Base-by-base conservation (phyloP, 1,139 yeast genomes). In the Protomyces gravidus region DNA sequence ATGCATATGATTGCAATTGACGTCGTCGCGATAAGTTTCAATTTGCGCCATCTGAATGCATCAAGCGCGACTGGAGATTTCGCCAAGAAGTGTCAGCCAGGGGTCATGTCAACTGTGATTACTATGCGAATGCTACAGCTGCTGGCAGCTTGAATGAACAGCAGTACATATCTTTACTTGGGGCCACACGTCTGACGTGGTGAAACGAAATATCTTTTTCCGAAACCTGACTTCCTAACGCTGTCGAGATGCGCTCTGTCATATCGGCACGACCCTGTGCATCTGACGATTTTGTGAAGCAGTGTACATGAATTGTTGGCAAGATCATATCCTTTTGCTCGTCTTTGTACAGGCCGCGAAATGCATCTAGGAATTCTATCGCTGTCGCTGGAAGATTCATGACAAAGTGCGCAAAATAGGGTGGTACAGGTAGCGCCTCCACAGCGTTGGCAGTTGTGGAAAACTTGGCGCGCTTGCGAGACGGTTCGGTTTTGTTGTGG, bases 351-450 rank as follows among this genome's bases (percentile, higher is more conserved):
- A 26, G 69, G 66, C 64, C 73, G 2, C 68, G 68, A 62, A 72
- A 71, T 2, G 70, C 69, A 42, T 62, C 67, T 74, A 92, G 75
- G 68, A 94, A 94, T n/a, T 85, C 83, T 28, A 92, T 76, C 0
- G 98, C 97, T 46, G 89, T 79, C 68, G 89, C 98, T 1, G 99
- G 99, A 60, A 94, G 77, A 70, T 94, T 94, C 98, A 94, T 92
- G 9, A 89, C 96, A 68, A 82, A 94, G 69, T 90, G 89, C 47
- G 80, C 73, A 65, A 82, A 78, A 65, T 76, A 79, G 32, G 72
- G 73, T 0, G 97, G 97, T 2, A 89, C 47, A 11, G 9, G 26
- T n/a, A 23, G 32, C 3, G 32, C 32, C 2, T 46, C 46, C 3
- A 42, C 25, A 9, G 42, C 9, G 21, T 2, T 30, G 13, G 30